A percentile compares a stretch with the other conserved stretches of the same genome.
These are phyloP conservation scores for Fusarium ramigenum DNA, from an alignment of 2,329 filamentous ascomycete species.

Conservation along the genomic window DNA sequence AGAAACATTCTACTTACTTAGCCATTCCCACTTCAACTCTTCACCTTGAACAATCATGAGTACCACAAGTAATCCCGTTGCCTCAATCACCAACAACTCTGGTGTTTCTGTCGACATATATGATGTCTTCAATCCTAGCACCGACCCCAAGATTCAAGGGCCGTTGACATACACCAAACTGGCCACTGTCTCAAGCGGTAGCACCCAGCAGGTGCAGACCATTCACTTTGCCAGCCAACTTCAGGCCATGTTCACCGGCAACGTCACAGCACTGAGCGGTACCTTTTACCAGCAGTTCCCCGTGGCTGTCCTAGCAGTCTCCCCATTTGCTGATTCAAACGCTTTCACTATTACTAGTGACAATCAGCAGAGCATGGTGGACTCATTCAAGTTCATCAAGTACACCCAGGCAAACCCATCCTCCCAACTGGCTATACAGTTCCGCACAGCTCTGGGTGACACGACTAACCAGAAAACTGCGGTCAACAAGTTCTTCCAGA, in stretches of 20 bases:
- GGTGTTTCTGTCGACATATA: background rate
- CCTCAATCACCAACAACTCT: background rate
- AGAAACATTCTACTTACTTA: background rate
- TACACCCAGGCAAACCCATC: background rate
- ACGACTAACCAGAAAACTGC: background rate
- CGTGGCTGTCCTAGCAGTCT: background rate
- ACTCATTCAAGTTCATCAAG: constrained; percentile 10
- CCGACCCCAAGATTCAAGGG: background rate
- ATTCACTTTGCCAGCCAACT: background rate
- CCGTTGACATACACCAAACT: background rate
- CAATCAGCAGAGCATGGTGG: background rate
- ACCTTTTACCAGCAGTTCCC: background rate
- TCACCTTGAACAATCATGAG: background rate
- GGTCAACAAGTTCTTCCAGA: background rate
- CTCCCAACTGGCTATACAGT: background rate
- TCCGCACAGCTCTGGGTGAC: background rate
- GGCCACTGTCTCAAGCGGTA: background rate
- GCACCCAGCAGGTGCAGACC: background rate
- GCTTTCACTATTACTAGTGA: background rate
- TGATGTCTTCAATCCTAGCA: background rate
- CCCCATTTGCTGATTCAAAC: background rate
- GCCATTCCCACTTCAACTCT: background rate
- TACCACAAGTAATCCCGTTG: background rate
- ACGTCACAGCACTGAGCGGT: background rate
- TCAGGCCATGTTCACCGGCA: background rate